Evolutionary conservation across 306 rosid species (phyloP).

Genomic region (Luffa aegyptiaca): DNA sequence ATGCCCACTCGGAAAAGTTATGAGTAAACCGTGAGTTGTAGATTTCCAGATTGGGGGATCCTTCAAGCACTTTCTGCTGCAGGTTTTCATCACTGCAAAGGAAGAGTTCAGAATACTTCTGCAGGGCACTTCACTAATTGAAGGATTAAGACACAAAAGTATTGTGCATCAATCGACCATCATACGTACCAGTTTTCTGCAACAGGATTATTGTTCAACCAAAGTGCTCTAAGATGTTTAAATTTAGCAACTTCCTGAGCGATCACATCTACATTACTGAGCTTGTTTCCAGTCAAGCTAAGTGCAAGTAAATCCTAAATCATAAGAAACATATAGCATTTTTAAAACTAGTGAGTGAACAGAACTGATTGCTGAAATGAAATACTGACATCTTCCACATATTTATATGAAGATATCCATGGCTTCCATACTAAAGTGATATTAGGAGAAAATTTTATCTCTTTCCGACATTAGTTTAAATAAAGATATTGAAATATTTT

Average conservation of each 20-base stretch:
- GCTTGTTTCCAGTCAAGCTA: constrained; percentile 72
- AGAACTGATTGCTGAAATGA: neutral
- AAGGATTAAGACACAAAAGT: neutral
- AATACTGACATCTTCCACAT: neutral
- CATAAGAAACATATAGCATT: neutral
- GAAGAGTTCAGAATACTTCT: neutral
- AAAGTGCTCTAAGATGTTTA: constrained; percentile 61
- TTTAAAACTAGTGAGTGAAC: neutral
- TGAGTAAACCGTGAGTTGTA: constrained; percentile 61
- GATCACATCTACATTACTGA: constrained; percentile 37
- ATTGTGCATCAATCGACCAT: neutral
- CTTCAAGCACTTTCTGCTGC: constrained; percentile 35
- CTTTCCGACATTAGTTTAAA: neutral
- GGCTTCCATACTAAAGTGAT: neutral
- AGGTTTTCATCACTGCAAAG: constrained; percentile 39
- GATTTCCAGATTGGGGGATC: constrained; percentile 54
- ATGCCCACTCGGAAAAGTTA: constrained; percentile 66
- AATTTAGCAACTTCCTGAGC: constrained; percentile 58
- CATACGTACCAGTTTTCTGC: constrained; percentile 33
- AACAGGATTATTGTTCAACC: constrained; percentile 71
- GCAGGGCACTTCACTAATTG: constrained; percentile 6
- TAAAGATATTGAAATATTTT: neutral
- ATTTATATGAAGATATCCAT: neutral
- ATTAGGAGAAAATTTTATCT: neutral
- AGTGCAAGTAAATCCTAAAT: constrained; percentile 67